phyloP scores from a whole-genome alignment of 2,329 filamentous ascomycete genomes.

The Exophiala bonariae region DNA sequence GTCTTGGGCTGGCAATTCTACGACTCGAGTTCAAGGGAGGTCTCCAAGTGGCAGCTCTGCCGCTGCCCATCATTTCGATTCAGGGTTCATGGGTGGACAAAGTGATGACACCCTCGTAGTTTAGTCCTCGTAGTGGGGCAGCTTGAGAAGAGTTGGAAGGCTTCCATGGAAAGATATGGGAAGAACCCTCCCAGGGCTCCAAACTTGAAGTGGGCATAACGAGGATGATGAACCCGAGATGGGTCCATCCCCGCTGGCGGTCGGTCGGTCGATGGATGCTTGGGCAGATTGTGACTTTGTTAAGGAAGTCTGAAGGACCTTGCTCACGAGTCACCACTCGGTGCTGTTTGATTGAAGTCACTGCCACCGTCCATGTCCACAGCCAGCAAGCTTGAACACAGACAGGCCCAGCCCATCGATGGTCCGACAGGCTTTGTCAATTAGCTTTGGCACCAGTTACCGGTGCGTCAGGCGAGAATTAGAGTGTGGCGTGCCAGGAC shows the following conservation, averaged over 20 bases:
- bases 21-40: too few relatives aligned
- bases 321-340: too few relatives aligned
- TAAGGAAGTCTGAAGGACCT: too few relatives aligned
- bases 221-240: slow-evolving; percentile 1
- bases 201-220: slow-evolving; percentile 9
- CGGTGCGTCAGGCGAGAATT: slow-evolving; percentile 25
- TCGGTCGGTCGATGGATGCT: too few relatives aligned
- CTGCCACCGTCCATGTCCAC: too few relatives aligned
- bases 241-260: slow-evolving; percentile 11
- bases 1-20: too few relatives aligned
- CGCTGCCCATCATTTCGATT: slow-evolving; percentile 3
- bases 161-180: slow-evolving; percentile 13
- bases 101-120: slow-evolving; percentile 12
- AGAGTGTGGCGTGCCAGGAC: slow-evolving; percentile 23
- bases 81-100: slow-evolving; percentile 21
- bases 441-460: slow-evolving; percentile 19
- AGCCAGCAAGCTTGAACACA: too few relatives aligned
- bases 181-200: slow-evolving; percentile 5
- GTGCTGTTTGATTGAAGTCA: too few relatives aligned
- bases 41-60: slow-evolving; percentile 7
- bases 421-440: slow-evolving; percentile 23
- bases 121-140: slow-evolving; percentile 2
- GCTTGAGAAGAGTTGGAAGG: slow-evolving; percentile 5
- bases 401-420: slow-evolving; percentile 18
- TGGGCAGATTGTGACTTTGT: too few relatives aligned